A percentile compares a stretch with the other conserved stretches of the same genome.
phyloP scores from a whole-genome alignment of 768 basidiomycete species.

The Leccinum variicolor region DNA sequence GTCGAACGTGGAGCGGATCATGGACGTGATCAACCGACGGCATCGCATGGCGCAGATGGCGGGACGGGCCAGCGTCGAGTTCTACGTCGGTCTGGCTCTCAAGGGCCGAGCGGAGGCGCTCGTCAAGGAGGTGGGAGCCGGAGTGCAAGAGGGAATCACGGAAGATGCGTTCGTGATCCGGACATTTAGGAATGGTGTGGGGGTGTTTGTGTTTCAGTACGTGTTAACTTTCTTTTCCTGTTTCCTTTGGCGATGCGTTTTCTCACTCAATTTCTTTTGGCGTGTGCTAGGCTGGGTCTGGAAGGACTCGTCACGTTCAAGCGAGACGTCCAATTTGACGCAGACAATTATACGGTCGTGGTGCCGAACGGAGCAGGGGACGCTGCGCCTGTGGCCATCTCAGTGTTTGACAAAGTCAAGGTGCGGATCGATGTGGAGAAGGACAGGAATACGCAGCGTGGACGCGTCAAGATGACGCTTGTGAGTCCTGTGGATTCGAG shows the following conservation, averaged over 20 bases:
- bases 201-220: conserved; percentile 94
- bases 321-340: conserved; percentile 82
- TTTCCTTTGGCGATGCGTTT: neutral
- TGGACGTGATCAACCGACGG: conserved; percentile 85
- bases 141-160: conserved; percentile 38
- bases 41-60: conserved; percentile 99
- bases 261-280: neutral
- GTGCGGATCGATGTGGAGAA: conserved; percentile 92
- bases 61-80: conserved; percentile 93
- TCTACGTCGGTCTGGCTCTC: conserved; percentile 92
- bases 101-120: conserved; percentile 54
- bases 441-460: conserved; percentile 90
- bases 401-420: conserved; percentile 91
- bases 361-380: conserved; percentile 42
- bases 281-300: conserved; percentile 45
- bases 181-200: conserved; percentile 90
- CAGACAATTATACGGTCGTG: conserved; percentile 83
- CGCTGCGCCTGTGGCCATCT: conserved; percentile 53
- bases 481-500: conserved; percentile 38
- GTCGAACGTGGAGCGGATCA: conserved; percentile 77
- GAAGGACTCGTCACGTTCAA: conserved; percentile 90
- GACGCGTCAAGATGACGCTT: conserved; percentile 83
- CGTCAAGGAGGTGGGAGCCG: conserved; percentile 24
- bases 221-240: conserved; percentile 26
- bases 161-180: conserved; percentile 94